Conservation (phyloP, 495 filamentous ascomycete species). For the Halenospora varia region DNA sequence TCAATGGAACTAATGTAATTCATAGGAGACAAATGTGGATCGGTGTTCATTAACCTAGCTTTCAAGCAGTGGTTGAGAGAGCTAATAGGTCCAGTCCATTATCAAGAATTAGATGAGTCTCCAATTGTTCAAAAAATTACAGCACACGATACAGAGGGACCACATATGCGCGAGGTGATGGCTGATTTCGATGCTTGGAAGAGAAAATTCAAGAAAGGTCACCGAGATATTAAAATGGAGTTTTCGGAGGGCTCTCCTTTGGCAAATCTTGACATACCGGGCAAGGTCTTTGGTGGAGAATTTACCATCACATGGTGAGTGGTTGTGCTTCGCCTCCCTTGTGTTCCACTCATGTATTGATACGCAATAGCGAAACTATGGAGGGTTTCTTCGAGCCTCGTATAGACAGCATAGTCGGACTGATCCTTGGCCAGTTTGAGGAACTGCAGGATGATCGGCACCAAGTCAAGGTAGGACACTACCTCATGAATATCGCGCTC, state of each 20-base stretch:
- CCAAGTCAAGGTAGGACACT: conserved; percentile 6
- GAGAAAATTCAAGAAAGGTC: background rate
- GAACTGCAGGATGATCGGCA: background rate
- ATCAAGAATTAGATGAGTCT: conserved; percentile 3
- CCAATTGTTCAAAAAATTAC: background rate
- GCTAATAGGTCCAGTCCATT: conserved; percentile 1
- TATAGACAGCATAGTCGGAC: background rate
- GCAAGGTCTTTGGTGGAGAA: conserved; percentile 2
- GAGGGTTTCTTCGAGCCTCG: conserved; percentile 11
- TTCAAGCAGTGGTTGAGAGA: conserved; percentile 16
- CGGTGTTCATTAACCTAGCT: conserved; percentile 12
- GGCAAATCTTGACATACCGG: background rate
- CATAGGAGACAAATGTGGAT: conserved; percentile 15
- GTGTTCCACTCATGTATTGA: too few species aligned
- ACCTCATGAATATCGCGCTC: background rate
- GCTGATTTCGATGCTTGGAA: conserved; percentile 11
- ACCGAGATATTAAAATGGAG: conserved; percentile 1
- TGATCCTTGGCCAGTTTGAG: conserved; percentile 5
- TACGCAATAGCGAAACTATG: conserved; percentile 5
- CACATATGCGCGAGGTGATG: conserved; percentile 12
- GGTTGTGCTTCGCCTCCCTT: too few species aligned
- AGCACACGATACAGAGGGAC: conserved; percentile 11
- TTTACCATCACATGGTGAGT: conserved; percentile 10
- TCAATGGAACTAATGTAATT: too few species aligned
- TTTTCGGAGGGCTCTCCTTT: too few species aligned